Percentiles rank a stretch among this genome's conserved stretches.
Evolutionary conservation across 352 stramenopile species (phyloP).

Genomic region (Aphanomyces astaci): DNA sequence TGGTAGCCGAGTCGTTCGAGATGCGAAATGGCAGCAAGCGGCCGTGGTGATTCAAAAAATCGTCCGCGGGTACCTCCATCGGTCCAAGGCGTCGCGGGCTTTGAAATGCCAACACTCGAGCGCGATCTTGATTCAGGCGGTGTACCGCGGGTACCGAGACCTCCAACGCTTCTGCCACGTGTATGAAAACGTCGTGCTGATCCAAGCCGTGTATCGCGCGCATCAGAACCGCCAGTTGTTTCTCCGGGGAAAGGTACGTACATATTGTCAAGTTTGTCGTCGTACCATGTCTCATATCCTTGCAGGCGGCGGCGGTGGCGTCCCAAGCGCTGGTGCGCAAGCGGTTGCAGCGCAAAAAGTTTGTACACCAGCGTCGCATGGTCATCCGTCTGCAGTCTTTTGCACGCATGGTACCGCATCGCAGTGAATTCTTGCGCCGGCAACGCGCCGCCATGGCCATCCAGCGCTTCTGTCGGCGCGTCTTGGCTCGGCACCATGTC

Average conservation of each 20-base stretch:
- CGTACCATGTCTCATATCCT: too few relatives aligned
- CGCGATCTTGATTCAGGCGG: conserved; percentile 12
- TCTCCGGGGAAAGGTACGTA: conserved; percentile 13
- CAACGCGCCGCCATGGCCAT: background rate
- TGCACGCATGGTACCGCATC: conserved; percentile 34
- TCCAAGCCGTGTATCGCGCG: conserved; percentile 14
- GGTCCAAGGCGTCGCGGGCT: background rate
- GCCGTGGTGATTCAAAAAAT: conserved; percentile 10
- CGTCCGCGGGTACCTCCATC: conserved; percentile 6
- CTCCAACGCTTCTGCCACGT: background rate
- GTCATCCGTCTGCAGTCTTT: conserved; percentile 54
- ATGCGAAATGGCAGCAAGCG: background rate
- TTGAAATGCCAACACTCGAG: background rate
- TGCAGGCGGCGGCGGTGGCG: conserved; percentile 44
- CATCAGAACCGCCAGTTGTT: conserved; percentile 9
- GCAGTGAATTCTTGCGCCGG: background rate
- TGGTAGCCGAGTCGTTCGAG: background rate
- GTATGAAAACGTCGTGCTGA: conserved; percentile 5
- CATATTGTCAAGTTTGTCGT: background rate
- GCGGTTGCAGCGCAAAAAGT: conserved; percentile 50
- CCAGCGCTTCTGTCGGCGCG: background rate
- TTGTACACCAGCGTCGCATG: conserved; percentile 59
- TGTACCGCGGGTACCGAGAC: background rate
- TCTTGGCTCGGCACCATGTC: background rate
- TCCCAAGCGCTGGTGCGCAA: conserved; percentile 62